Conservation (phyloP, 108 stramenopile species). For the Conticribra weissflogii region DNA sequence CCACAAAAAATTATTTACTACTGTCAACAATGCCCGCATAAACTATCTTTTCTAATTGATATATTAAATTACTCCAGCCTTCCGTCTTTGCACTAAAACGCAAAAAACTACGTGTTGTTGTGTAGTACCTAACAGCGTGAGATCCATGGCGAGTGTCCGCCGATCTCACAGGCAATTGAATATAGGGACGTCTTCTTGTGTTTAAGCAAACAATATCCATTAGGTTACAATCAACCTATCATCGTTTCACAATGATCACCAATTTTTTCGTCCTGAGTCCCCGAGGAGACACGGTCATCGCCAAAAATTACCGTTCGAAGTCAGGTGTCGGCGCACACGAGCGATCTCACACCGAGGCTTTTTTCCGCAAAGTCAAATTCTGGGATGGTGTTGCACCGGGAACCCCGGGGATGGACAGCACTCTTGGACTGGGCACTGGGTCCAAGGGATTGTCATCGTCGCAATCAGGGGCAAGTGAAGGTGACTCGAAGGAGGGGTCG, state of each 20-base stretch:
- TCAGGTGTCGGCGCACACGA: constrained; percentile 76
- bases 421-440: constrained; percentile 23
- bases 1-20: too few relatives aligned
- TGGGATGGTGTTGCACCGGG: constrained; percentile 76
- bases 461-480: constrained; percentile 16
- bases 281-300: constrained; percentile 98
- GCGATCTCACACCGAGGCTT: constrained; percentile 90
- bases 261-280: constrained; percentile 99
- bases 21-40: too few relatives aligned
- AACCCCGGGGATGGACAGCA: constrained; percentile 49
- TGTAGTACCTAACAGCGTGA: too few relatives aligned
- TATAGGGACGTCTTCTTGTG: too few relatives aligned
- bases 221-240: constrained; percentile 1
- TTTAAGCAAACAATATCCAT: too few relatives aligned
- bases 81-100: too few relatives aligned
- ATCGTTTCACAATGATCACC: constrained; percentile 61
- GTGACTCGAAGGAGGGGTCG: constrained; percentile 14
- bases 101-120: too few relatives aligned
- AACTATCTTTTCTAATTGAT: too few relatives aligned
- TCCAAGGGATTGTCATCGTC: constrained; percentile 4
- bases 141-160: too few relatives aligned
- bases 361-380: constrained; percentile 98
- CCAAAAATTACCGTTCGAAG: constrained; percentile 90
- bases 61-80: too few relatives aligned
- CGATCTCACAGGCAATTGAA: too few relatives aligned